These are phyloP conservation scores for Penstemon newberryi DNA, from an alignment of 257 asterid genomes.

Conservation along the genomic window DNA sequence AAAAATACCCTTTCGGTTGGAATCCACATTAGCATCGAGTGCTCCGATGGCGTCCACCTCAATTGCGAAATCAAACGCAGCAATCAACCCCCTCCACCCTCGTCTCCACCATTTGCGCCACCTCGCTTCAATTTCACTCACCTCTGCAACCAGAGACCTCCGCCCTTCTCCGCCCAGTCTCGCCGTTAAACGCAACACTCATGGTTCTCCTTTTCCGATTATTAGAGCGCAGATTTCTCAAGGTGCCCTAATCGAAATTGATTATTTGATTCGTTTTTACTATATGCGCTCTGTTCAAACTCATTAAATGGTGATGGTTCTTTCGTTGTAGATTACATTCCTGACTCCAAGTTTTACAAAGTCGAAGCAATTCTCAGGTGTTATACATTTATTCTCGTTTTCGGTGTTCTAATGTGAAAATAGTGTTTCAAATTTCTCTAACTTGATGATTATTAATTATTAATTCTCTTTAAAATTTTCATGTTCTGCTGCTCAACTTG, in stretches of 20 bases:
- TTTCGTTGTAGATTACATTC: constrained; percentile 49
- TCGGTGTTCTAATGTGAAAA: neutral
- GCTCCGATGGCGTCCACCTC: constrained; percentile 41
- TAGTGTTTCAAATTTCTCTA: constrained; percentile 12
- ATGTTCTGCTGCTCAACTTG: constrained; percentile 27
- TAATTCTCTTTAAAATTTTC: constrained; percentile 17
- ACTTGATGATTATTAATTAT: neutral
- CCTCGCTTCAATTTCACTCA: constrained; percentile 32
- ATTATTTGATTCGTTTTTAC: neutral
- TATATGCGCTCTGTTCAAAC: neutral
- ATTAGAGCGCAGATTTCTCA: constrained; percentile 50
- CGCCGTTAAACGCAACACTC: constrained; percentile 28
- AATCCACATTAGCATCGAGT: neutral
- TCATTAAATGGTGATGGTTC: constrained; percentile 29
- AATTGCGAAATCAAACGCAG: constrained; percentile 29
- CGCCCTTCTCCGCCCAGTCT: constrained; percentile 31
- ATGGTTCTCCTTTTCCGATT: constrained; percentile 37
- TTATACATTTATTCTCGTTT: neutral
- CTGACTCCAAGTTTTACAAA: constrained; percentile 80
- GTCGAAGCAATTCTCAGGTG: constrained; percentile 95
- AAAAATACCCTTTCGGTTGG: neutral
- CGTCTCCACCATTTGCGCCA: constrained; percentile 27
- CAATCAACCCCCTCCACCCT: constrained; percentile 28
- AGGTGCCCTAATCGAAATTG: constrained; percentile 31
- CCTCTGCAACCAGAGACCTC: constrained; percentile 23